Conservation (phyloP, 371 early-diverging fungal species). For the Apophysomyces elegans region DNA sequence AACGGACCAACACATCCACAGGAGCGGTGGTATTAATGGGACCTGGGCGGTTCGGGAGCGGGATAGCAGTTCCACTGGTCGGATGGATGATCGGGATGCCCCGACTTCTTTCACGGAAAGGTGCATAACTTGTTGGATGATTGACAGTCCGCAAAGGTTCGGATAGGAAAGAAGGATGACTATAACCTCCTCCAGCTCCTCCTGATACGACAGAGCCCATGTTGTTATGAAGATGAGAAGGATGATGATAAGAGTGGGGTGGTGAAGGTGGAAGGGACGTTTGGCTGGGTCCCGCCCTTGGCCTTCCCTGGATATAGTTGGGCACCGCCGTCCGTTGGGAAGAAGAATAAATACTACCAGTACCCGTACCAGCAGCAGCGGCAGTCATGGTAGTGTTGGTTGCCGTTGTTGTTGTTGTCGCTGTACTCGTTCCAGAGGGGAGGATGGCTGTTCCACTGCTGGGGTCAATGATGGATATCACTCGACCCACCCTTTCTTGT, state of each 20-base stretch:
- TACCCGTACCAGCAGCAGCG: no score
- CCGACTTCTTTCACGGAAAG: slow-evolving; percentile 8
- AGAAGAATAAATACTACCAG: no score
- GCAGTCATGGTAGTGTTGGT: no score
- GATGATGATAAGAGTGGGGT: neutral
- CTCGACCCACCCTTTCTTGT: slow-evolving; percentile 17
- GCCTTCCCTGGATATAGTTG: slow-evolving; percentile 1
- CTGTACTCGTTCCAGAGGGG: slow-evolving; percentile 21
- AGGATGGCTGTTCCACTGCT: slow-evolving; percentile 41
- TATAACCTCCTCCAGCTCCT: no score
- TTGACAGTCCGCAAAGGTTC: neutral
- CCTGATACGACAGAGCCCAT: neutral
- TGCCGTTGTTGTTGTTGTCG: no score
- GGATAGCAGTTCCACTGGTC: slow-evolving; percentile 11
- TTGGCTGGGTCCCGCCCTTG: neutral
- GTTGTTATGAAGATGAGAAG: neutral
- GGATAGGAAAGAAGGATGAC: neutral
- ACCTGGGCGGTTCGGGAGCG: neutral
- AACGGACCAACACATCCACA: slow-evolving; percentile 4
- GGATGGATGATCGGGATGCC: slow-evolving; percentile 25
- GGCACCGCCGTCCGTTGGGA: no score
- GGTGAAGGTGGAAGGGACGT: slow-evolving; percentile 14
- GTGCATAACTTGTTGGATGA: neutral
- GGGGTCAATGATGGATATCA: slow-evolving; percentile 51
- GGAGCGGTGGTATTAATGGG: neutral